A percentile compares a stretch with the other conserved stretches of the same genome.
Conservation (phyloP, 495 filamentous ascomycete genomes). For the Penicillium bovifimosum region DNA sequence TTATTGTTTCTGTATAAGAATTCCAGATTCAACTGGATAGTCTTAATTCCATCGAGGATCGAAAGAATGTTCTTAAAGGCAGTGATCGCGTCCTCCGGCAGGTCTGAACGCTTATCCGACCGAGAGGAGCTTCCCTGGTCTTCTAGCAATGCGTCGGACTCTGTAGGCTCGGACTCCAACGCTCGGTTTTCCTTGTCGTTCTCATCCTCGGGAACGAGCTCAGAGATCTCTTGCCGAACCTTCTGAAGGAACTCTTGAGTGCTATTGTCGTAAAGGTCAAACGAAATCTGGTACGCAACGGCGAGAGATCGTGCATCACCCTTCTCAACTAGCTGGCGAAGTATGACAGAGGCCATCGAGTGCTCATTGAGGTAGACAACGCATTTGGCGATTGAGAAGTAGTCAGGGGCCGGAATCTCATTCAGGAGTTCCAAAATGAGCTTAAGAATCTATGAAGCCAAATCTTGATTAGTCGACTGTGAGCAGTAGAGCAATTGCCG, state of each 20-base stretch:
- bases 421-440: slow-evolving; percentile 84
- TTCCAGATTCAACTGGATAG: slow-evolving; percentile 88
- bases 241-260: slow-evolving; percentile 94
- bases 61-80: slow-evolving; percentile 74
- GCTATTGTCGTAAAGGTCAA: slow-evolving; percentile 96
- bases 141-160: slow-evolving; percentile 48
- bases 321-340: slow-evolving; percentile 74
- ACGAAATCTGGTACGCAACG: slow-evolving; percentile 94
- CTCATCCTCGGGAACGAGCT: slow-evolving; percentile 47
- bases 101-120: slow-evolving; percentile 38
- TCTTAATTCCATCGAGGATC: slow-evolving; percentile 86
- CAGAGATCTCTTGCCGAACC: slow-evolving; percentile 75
- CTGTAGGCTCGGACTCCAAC: slow-evolving; percentile 49
- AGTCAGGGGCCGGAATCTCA: slow-evolving; percentile 85
- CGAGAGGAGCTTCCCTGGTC: slow-evolving; percentile 38
- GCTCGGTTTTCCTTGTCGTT: slow-evolving; percentile 29
- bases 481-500: slow-evolving; percentile 1
- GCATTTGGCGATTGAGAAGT: slow-evolving; percentile 97
- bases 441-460: slow-evolving; percentile 61
- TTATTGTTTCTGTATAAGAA: slow-evolving; percentile 95
- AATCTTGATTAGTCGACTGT: slow-evolving; percentile 16
- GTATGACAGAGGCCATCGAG: slow-evolving; percentile 81
- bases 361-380: slow-evolving; percentile 94
- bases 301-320: slow-evolving; percentile 71
- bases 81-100: slow-evolving; percentile 44